Base-by-base conservation (phyloP, 495 filamentous ascomycete species). In the Physcia stellaris region DNA sequence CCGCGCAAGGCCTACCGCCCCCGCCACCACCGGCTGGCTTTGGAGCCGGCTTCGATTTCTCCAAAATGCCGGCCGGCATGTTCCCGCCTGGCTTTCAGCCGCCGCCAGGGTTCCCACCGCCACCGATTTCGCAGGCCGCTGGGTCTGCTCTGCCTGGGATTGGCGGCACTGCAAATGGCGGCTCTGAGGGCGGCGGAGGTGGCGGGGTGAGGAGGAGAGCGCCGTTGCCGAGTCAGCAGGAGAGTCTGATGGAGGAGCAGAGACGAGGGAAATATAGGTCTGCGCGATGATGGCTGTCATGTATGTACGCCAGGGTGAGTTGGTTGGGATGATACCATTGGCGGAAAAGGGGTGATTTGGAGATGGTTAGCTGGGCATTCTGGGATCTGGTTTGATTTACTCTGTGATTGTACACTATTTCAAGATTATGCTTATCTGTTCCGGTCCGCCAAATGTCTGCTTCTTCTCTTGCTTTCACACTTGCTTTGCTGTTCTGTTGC, bases 171-270 rank as follows among this genome's bases (percentile, higher is more conserved):
- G 66, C 63, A 31, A 59, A 51, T 7, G 48, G 56, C 19, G 50
- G 43, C 38, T 45, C 46, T 38, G 55, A 54, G 6, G 51, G 61
- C 37, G 53, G 50, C 41, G 46, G 46, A 31, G 54, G 57, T 53
- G 62, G 62, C 33, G 56, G 41, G 47, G 46, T 56, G 39, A 60
- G 73, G 32, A 66, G 68, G 54, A 57, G 80, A 39, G 78, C 66
- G 4, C 82, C 82, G 23, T 56, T 87, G 37, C 83, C 83, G 6
- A 86, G 83, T 53, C 83, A 88, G 56, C 73, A 84, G 51, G 84
- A 88, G 50, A 86, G 80, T 52, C 53, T 87, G 53, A 67, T 73
- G 46, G 73, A 79, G 64, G 80, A 86, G 55, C 79, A 84, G 63
- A 67, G 65, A 49, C 68, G 62, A 42, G 77, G 77, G 12, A 68